Evolutionary conservation across 352 stramenopile genomes (phyloP).

Genomic region (Phytopythium helicoides): DNA sequence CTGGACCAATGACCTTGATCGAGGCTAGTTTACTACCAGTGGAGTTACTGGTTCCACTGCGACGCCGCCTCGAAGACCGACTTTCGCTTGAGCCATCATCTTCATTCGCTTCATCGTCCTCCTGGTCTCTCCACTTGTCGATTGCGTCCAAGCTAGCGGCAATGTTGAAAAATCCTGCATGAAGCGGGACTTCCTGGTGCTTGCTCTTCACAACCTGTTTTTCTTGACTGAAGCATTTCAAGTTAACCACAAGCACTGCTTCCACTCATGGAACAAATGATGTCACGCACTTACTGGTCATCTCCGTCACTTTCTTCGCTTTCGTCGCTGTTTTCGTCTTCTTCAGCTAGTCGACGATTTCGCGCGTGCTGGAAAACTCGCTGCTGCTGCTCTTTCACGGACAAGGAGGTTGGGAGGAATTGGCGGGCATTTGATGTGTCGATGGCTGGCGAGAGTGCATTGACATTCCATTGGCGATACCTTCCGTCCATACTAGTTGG

Average conservation of each 20-base stretch:
- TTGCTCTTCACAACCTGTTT: neutral
- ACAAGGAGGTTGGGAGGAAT: constrained; percentile 28
- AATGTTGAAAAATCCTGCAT: constrained; percentile 67
- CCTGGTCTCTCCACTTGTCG: constrained; percentile 69
- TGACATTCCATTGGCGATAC: constrained; percentile 56
- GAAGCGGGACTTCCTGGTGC: constrained; percentile 13
- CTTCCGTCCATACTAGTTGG: constrained; percentile 13
- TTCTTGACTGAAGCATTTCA: too few species aligned
- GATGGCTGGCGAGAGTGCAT: constrained; percentile 50
- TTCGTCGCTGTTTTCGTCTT: constrained; percentile 9
- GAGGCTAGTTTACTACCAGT: constrained; percentile 1
- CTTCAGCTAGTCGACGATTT: neutral
- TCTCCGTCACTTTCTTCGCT: constrained; percentile 49
- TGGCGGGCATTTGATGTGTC: constrained; percentile 38
- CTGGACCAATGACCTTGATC: constrained; percentile 24
- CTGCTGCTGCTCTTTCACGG: constrained; percentile 34
- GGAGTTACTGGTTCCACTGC: neutral
- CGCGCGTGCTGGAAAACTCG: constrained; percentile 24
- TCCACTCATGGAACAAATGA: constrained; percentile 6
- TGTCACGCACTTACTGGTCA: constrained; percentile 51
- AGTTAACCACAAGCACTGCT: too few species aligned
- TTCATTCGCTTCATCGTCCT: constrained; percentile 40
- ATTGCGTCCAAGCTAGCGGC: constrained; percentile 68
- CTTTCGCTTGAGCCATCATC: constrained; percentile 9
- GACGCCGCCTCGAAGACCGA: too few species aligned